Evolutionary conservation across 306 rosid genomes (phyloP).

Genomic region (Fagus sylvatica): DNA sequence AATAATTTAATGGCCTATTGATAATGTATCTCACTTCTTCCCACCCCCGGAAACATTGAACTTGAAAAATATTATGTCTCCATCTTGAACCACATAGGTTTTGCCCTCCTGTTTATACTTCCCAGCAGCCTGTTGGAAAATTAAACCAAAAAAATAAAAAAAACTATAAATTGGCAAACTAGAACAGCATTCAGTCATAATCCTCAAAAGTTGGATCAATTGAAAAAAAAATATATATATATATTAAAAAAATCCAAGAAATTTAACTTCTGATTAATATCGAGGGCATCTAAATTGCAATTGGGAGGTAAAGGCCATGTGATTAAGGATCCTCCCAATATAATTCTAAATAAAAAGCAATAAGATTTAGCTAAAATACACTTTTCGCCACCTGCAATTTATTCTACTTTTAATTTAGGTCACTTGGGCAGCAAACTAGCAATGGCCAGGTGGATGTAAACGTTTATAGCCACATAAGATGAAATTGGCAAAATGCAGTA

Average conservation of each 20-base stretch:
- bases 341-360: neutral
- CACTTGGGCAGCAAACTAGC: neutral
- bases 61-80: conserved; percentile 85
- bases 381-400: neutral
- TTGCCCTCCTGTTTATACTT: conserved; percentile 95
- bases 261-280: neutral
- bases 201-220: neutral
- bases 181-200: neutral
- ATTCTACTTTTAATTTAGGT: neutral
- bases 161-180: neutral
- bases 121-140: conserved; percentile 67
- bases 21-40: conserved; percentile 56
- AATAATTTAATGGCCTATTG: neutral
- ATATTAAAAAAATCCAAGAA: neutral
- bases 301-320: neutral
- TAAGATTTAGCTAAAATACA: neutral
- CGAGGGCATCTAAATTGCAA: neutral
- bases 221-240: too few relatives aligned
- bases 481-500: conserved; percentile 10
- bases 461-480: neutral
- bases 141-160: neutral
- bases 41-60: conserved; percentile 98
- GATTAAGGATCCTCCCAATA: neutral
- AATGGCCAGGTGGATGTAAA: neutral
- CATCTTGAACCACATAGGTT: conserved; percentile 92